These are phyloP conservation scores for Fusarium sambucinum DNA, from an alignment of 2,329 filamentous ascomycete species.

Conservation along the genomic window DNA sequence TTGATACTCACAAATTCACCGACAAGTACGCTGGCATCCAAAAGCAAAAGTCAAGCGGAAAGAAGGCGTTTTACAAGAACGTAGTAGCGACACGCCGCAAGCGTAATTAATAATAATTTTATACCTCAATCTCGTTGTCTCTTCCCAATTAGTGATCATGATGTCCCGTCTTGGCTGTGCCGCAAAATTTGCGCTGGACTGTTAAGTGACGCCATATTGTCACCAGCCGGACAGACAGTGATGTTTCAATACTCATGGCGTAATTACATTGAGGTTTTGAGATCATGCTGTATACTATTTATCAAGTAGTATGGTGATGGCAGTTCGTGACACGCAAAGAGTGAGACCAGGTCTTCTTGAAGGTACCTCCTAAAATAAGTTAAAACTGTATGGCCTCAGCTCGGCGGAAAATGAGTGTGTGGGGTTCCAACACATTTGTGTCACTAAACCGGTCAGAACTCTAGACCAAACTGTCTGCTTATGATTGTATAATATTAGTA, in stretches of 20 bases:
- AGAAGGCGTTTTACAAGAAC: slow-evolving; percentile 89
- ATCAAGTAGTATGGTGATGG: neutral
- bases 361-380: too few species aligned
- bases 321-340: neutral
- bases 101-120: slow-evolving; percentile 38
- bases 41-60: slow-evolving; percentile 83
- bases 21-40: slow-evolving; percentile 90
- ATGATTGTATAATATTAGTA: neutral
- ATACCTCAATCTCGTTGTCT: neutral
- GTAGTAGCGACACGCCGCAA: slow-evolving; percentile 65
- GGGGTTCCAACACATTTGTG: neutral
- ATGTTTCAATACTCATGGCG: neutral
- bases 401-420: neutral
- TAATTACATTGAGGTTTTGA: neutral
- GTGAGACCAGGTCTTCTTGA: neutral
- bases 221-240: neutral
- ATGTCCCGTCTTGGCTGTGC: neutral
- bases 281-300: neutral
- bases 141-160: neutral
- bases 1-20: slow-evolving; percentile 77
- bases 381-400: neutral
- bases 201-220: neutral
- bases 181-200: too few species aligned
- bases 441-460: neutral
- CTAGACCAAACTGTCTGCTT: neutral